Evolutionary conservation across 1,284 basidiomycete genomes (phyloP).

Genomic region (Pseudomicrostroma phylloplanum): DNA sequence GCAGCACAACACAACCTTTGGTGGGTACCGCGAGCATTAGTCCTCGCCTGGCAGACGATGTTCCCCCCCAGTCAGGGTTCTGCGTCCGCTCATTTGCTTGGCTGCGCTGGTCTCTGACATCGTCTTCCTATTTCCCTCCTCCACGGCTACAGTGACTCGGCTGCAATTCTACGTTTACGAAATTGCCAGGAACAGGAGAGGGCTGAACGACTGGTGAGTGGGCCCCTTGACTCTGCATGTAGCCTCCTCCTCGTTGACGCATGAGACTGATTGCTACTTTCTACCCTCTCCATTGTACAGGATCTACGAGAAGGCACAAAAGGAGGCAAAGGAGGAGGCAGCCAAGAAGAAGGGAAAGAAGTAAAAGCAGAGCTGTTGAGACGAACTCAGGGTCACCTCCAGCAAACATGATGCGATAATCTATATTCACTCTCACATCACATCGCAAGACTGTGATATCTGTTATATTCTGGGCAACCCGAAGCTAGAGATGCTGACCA

Average conservation of each 20-base stretch:
- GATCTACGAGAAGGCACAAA: constrained; percentile 37
- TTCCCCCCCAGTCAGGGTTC: neutral
- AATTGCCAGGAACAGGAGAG: constrained; percentile 86
- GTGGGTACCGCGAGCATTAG: constrained; percentile 54
- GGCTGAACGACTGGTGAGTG: constrained; percentile 78
- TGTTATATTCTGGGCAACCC: too few relatives aligned
- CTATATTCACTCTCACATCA: too few relatives aligned
- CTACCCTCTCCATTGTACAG: neutral
- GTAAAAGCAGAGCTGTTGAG: constrained; percentile 8
- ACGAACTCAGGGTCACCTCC: too few relatives aligned
- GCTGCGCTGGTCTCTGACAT: constrained; percentile 1
- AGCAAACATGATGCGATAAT: too few relatives aligned
- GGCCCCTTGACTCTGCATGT: neutral
- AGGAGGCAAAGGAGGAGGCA: constrained; percentile 26
- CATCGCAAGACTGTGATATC: too few relatives aligned
- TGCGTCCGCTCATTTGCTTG: neutral
- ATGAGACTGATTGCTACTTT: neutral
- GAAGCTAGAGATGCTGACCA: too few relatives aligned
- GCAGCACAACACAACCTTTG: constrained; percentile 90
- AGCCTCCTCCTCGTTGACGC: neutral
- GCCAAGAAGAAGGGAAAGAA: constrained; percentile 36
- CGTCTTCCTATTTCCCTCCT: constrained; percentile 15
- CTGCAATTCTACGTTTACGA: constrained; percentile 84
- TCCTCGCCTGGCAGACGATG: neutral
- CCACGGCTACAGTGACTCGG: constrained; percentile 47